Base-by-base conservation (phyloP, 345 rosid species). In the Lenwebbia sp. region DNA sequence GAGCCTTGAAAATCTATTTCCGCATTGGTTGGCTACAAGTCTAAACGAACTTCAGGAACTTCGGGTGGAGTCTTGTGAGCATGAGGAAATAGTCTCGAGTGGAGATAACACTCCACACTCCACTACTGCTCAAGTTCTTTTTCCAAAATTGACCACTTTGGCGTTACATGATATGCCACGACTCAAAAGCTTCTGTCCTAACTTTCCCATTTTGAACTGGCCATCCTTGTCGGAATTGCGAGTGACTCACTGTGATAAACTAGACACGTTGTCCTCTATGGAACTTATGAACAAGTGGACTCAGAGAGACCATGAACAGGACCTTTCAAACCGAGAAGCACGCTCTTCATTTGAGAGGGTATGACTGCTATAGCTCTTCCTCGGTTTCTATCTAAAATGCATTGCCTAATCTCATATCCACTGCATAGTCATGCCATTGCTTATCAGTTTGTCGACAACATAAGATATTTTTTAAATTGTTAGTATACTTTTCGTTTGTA, bases 1-100 rank as follows among this genome's bases (percentile, higher is more conserved):
- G 78, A 19, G 78, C 47, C 78, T 70, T 19, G 44, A 70, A 70
- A 70, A 9, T 70, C 1, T 70, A 1, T 70, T 70, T 70, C 78
- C 47, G 13, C 26, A 70, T 37, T 37, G 78, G 78, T 5, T 70
- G 47, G 78, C 25, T 70, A 4, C 78, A 70, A 70, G 78, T 37
- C 25, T 70, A 37, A 7, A 12, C 7, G 6, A 19, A 70, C 47
- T 70, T 19, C 0, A 3, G 6, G 1, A 70, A 4, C 44, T 70
- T 19, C 47, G 0, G 10, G 78, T 70, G 47, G 47, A 37, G 78
- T 33, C 78, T 33, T 70, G 78, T 0, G 13, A 0, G 78, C 13
- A 33, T 0, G 0, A 37, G 47, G 26, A 1, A 33, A 70, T 70
- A 70, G 12, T 70, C 3, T 0, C 0, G 5, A 70, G 47, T 19